These are phyloP conservation scores for Candida ovalis DNA, from an alignment of 805 yeast genomes.

Conservation along the genomic window DNA sequence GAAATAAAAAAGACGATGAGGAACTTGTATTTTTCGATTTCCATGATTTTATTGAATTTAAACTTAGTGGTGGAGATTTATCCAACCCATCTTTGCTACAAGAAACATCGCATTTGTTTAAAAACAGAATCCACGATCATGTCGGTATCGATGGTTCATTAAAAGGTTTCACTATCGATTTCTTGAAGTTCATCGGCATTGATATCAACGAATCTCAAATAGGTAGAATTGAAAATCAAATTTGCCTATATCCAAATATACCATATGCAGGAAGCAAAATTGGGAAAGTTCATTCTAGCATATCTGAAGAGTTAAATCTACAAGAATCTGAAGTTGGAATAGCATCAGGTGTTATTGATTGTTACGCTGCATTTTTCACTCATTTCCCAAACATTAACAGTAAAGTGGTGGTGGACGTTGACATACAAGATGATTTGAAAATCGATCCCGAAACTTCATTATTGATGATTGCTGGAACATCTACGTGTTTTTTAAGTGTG, in stretches of 20 bases:
- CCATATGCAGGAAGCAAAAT: conserved; percentile 33
- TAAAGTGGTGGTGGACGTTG: background rate
- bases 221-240: conserved; percentile 27
- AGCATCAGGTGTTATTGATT: conserved; percentile 53
- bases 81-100: background rate
- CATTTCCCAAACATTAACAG: conserved; percentile 2
- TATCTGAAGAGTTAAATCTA: conserved; percentile 5
- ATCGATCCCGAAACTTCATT: conserved; percentile 24
- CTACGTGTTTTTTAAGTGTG: conserved; percentile 48
- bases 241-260: conserved; percentile 14
- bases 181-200: conserved; percentile 10
- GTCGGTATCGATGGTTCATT: conserved; percentile 55
- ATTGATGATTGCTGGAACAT: conserved; percentile 59
- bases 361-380: conserved; percentile 54
- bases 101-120: background rate
- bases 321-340: conserved; percentile 15
- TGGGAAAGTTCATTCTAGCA: conserved; percentile 12
- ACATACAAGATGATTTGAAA: background rate
- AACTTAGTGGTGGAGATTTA: conserved; percentile 10
- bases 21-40: conserved; percentile 44
- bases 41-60: conserved; percentile 40
- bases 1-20: conserved; percentile 16
- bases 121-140: conserved; percentile 1
- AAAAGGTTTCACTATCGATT: conserved; percentile 42
- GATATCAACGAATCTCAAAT: conserved; percentile 20